Conservation (phyloP, 2,329 filamentous ascomycete genomes). For the Drechslerella coelobrocha region DNA sequence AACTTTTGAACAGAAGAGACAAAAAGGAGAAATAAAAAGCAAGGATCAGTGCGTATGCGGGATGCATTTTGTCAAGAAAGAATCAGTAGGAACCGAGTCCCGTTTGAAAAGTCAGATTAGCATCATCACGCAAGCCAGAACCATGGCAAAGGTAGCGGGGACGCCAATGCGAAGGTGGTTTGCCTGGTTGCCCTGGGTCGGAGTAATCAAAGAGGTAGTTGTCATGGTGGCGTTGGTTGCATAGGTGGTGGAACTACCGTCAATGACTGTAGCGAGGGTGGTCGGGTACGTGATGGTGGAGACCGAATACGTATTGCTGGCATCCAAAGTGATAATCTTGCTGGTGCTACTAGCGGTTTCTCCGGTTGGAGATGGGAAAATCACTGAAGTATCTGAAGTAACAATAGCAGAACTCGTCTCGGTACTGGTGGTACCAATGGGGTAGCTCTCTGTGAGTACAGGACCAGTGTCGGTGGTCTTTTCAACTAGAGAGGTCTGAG, state of each 20-base stretch:
- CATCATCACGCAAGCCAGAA: conserved; percentile 24
- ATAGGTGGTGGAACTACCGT: conserved; percentile 22
- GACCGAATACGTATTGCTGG: conserved; percentile 18
- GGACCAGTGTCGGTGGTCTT: conserved; percentile 31
- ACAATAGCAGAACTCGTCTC: conserved; percentile 14
- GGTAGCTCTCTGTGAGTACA: conserved; percentile 40
- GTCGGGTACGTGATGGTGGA: conserved; percentile 27
- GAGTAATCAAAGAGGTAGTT: conserved; percentile 27
- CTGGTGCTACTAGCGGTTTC: not conserved
- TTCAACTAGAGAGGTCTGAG: conserved; percentile 22
- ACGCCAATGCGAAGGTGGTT: conserved; percentile 5
- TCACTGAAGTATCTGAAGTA: conserved; percentile 23
- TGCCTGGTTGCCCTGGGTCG: conserved; percentile 16
- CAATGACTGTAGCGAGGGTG: conserved; percentile 19
- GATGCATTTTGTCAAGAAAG: conserved; percentile 12
- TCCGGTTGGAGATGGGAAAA: conserved; percentile 26
- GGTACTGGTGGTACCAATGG: conserved; percentile 13
- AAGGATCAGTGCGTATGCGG: conserved; percentile 6
- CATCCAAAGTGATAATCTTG: conserved; percentile 46
- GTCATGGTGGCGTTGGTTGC: conserved; percentile 26
- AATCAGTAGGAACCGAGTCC: conserved; percentile 3
- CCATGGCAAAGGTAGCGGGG: conserved; percentile 12
- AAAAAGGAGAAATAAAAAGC: not conserved
- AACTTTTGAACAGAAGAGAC: not conserved
- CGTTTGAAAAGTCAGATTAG: conserved; percentile 18